Evolutionary conservation across 2,329 filamentous ascomycete species (phyloP), one percentile per base, ranked within the genome.

Genomic region (Ophiostoma himal-ulmi): DNA sequence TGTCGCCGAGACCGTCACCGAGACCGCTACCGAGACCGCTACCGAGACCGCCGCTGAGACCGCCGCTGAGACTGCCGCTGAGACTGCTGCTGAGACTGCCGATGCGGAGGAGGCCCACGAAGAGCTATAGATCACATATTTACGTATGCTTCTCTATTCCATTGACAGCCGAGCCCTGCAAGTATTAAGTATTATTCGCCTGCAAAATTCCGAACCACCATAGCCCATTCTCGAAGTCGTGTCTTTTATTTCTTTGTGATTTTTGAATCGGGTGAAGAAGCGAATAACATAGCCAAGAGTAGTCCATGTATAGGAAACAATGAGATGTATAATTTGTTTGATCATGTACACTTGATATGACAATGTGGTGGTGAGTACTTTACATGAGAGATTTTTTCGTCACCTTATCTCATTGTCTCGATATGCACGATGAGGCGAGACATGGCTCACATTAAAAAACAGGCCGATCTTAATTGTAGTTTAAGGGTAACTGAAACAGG

Each of bases 1-100:
- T 66, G 83, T 82, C 68, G 84, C 82, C n/a, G 81, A 80, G 73
- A 83, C 82, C 76, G 76, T 22, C 26, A 84, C 82, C 20, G 81
- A 80, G 73, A 83, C 82, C 76, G 76, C 26, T 30, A 30, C 26
- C n/a, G 81, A 80, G 73, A 83, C 82, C 76, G 76, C n/a, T 13
- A 84, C 82, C n/a, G 81, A 80, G 73, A 83, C 82, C 76, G 76
- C 26, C 13, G 14, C 54, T 5, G 54, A 54, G 48, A 54, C 48
- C n/a, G n/a, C 52, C 52, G 17, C 83, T 70, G 82, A 84, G 73
- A 77, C 79, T 67, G 14, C 36, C 67, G 79, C 77, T 67, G 80
- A 81, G 22, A 76, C 77, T 67, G 83, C 83, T 68, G 84, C 82
- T 22, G 81, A 80, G 73, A 83, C 82, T 76, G 76, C n/a, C 14